Base-by-base conservation (phyloP, 352 stramenopile species). In the Phytophthora sp. region DNA sequence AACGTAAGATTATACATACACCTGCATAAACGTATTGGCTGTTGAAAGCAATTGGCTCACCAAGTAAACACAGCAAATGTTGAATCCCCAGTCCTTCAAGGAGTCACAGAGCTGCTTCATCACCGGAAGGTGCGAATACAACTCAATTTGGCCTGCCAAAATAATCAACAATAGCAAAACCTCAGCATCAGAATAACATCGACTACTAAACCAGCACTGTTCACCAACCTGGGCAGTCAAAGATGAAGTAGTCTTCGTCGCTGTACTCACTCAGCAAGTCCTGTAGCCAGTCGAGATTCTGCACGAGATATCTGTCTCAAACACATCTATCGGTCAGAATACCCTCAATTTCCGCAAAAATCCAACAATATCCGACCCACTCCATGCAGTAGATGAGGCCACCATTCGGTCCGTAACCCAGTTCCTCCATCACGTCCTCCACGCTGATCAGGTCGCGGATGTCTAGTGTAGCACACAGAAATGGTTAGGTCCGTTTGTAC, bases 301-400 rank as follows among this genome's bases (percentile, higher is more conserved):
- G 80, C 11, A 94, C 80, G 8, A 96, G 74, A 66, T 96, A 95
- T 44, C 87, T 95, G 57, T 30, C 16, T 57, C 5, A 13, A 51
- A 71, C 30, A 20, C 1, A n/a, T 18, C 12, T 12, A 44, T 31
- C 7, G 26, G 27, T 73, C 27, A 73, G 45, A n/a, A 55, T 24
- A 18, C 15, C 20, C 9, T 9, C 16, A 57, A 49, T 6, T 20
- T 26, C 24, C 9, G 23, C 18, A 4, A 55, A 55, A 44, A 58
- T 30, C n/a, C 20, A 41, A 6, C 15, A 95, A 2, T n/a, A 39
- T 4, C 15, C 11, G n/a, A 44, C 73, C 70, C 91, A 99, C 93
- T 99, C 97, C 91, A 99, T 99, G 80, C 97, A 99, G 79, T 99
- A 99, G 13, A 99, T 83, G 13, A 99, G 82, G 1, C 93, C 97